Evolutionary conservation across 306 rosid genomes (phyloP).

Genomic region (Luffa acutangula): DNA sequence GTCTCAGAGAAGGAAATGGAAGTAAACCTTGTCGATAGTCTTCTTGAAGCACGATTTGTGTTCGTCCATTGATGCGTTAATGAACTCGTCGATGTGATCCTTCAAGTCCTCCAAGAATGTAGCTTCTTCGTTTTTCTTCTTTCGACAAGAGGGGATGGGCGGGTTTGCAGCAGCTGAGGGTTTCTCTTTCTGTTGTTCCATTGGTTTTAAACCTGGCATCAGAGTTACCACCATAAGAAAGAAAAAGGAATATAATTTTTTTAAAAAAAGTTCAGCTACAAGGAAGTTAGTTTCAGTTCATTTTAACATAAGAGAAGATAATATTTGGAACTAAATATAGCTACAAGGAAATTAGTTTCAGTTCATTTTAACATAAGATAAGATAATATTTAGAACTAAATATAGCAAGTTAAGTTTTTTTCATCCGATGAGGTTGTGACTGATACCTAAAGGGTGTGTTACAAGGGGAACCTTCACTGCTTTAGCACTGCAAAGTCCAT

Average conservation of each 20-base stretch:
- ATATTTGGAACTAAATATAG: background rate
- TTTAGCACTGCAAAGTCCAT: background rate
- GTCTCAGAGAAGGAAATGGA: background rate
- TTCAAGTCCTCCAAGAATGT: constrained; percentile 70
- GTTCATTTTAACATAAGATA: background rate
- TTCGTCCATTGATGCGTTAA: constrained; percentile 78
- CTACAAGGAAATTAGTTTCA: background rate
- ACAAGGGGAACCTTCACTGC: background rate
- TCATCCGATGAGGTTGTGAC: background rate
- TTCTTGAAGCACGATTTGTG: constrained; percentile 80
- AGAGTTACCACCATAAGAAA: background rate
- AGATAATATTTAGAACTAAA: background rate
- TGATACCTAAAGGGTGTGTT: background rate
- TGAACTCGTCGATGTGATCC: constrained; percentile 86
- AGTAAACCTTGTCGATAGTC: constrained; percentile 55
- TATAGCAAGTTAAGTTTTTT: background rate
- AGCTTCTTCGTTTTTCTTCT: constrained; percentile 68
- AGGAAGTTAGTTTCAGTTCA: background rate
- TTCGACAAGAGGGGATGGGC: constrained; percentile 50
- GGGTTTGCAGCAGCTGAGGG: constrained; percentile 21
- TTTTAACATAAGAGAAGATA: background rate
- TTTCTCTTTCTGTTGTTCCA: constrained; percentile 47
- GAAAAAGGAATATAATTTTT: no score
- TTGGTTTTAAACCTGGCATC: constrained; percentile 3
- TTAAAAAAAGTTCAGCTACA: background rate